These are phyloP conservation scores for Monosporozyma aerobia DNA, from an alignment of 805 yeast species.

Conservation along the genomic window DNA sequence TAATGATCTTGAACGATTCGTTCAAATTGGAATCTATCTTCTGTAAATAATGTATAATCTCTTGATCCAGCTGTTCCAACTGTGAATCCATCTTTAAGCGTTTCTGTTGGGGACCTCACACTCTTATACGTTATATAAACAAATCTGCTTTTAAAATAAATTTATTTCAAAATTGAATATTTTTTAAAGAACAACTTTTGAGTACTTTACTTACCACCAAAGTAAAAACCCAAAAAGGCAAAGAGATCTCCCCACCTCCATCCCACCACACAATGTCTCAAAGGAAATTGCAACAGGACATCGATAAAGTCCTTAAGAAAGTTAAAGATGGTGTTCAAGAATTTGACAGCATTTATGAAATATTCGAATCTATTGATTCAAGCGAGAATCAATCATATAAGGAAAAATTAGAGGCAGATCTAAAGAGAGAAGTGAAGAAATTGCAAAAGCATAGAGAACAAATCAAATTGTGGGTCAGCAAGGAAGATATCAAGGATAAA, in stretches of 20 bases:
- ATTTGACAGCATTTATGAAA: conserved; percentile 80
- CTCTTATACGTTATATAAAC: not conserved
- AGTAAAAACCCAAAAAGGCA: not conserved
- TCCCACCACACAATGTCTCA: conserved; percentile 38
- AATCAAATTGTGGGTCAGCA: conserved; percentile 88
- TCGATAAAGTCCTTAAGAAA: conserved; percentile 87
- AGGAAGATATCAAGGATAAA: conserved; percentile 86
- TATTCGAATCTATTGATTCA: conserved; percentile 63
- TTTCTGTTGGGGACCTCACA: not conserved
- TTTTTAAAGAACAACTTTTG: not conserved
- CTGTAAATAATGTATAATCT: conserved; percentile 66
- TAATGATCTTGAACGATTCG: conserved; percentile 56
- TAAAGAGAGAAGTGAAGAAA: conserved; percentile 91
- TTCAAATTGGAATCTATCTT: conserved; percentile 69
- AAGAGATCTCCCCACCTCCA: conserved; percentile 34
- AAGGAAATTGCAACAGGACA: conserved; percentile 52
- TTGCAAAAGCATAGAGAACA: conserved; percentile 90
- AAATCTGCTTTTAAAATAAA: not conserved
- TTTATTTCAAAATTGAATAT: not conserved
- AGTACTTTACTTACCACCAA: not conserved
- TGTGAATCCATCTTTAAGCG: conserved; percentile 2
- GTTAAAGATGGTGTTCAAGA: conserved; percentile 84
- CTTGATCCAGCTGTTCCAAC: conserved; percentile 67
- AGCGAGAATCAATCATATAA: conserved; percentile 63
- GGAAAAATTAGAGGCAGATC: conserved; percentile 85